phyloP scores from a whole-genome alignment of 805 yeast genomes.

The Cyberlindnera amylophila region DNA sequence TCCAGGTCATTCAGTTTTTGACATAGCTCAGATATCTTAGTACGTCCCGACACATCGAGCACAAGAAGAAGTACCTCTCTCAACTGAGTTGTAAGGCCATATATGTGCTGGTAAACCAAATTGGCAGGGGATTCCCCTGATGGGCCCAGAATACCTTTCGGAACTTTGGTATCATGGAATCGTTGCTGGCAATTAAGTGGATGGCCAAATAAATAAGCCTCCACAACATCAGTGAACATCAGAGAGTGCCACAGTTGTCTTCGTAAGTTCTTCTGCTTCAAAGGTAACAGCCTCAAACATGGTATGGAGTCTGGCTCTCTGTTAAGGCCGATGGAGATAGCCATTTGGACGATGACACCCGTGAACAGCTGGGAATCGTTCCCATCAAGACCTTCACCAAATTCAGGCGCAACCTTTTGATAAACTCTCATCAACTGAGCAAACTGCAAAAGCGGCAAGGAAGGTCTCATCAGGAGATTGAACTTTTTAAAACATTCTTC shows the following conservation, averaged over 20 bases:
- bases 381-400: conserved; percentile 51
- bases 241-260: conserved; percentile 10
- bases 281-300: neutral
- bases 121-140: neutral
- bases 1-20: conserved; percentile 4
- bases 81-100: neutral
- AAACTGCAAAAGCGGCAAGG: conserved; percentile 46
- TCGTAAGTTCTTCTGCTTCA: conserved; percentile 4
- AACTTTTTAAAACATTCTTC: conserved; percentile 15
- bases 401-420: conserved; percentile 47
- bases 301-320: conserved; percentile 44
- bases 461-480: conserved; percentile 8
- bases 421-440: conserved; percentile 46
- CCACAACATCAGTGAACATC: conserved; percentile 7
- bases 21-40: conserved; percentile 3
- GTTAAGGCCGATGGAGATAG: conserved; percentile 48
- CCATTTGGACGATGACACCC: conserved; percentile 49
- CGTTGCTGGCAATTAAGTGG: conserved; percentile 6
- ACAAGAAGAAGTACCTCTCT: conserved; percentile 1
- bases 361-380: conserved; percentile 45
- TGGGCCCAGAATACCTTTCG: neutral
- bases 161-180: conserved; percentile 8
- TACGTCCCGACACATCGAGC: conserved; percentile 3
- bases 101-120: neutral
- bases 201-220: conserved; percentile 10